phyloP scores from a whole-genome alignment of 2,329 filamentous ascomycete species.

The Hirsutella minnesotensis region DNA sequence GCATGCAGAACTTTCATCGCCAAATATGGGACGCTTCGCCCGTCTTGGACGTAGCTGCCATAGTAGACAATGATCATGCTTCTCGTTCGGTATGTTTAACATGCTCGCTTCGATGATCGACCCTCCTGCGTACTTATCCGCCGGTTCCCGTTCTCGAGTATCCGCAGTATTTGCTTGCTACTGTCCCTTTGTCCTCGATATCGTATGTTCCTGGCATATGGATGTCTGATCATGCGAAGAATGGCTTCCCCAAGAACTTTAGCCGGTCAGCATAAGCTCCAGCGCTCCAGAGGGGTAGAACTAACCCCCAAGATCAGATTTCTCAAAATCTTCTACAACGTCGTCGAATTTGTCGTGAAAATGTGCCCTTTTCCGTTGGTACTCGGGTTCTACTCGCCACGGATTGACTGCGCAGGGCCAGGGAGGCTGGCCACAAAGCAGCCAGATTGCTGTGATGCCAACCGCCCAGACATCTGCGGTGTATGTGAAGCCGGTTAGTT shows the following conservation, averaged over 20 bases:
- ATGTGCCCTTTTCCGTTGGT: not conserved
- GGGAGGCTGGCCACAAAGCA: not conserved
- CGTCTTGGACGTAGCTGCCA: no score
- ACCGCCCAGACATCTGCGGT: not conserved
- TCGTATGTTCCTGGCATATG: no score
- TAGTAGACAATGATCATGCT: no score
- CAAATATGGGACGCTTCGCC: no score
- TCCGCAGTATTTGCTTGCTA: no score
- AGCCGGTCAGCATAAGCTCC: not conserved
- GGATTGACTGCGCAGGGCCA: not conserved
- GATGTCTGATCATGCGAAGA: not conserved
- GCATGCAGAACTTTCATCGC: no score
- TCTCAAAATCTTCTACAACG: not conserved
- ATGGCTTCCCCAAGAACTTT: not conserved
- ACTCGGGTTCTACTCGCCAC: not conserved
- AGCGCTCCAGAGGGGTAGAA: no score
- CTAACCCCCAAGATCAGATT: not conserved
- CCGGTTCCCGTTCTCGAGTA: no score
- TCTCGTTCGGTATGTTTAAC: no score
- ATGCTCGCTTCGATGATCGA: no score
- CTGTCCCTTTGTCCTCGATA: no score
- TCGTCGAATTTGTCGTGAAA: not conserved
- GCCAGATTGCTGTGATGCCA: not conserved
- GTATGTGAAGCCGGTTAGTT: not conserved
- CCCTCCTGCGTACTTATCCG: no score